Evolutionary conservation across 2,329 filamentous ascomycete genomes (phyloP).

Genomic region (Beauveria sp.): DNA sequence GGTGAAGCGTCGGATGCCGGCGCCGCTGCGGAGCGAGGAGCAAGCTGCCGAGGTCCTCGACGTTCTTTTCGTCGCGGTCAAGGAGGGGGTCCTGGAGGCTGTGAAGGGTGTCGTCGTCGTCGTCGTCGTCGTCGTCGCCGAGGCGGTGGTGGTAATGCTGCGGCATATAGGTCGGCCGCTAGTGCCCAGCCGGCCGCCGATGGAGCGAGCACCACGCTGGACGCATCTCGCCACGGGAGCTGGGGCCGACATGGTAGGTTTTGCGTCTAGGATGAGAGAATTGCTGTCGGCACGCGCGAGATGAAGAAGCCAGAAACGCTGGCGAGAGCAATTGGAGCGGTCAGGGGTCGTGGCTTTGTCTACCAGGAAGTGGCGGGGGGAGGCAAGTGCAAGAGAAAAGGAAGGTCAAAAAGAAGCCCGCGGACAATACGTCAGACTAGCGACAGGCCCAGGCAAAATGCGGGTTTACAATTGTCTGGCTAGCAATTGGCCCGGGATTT

Average conservation of each 20-base stretch:
- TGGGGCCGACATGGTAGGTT: conserved; percentile 26
- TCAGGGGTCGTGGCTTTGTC: background rate
- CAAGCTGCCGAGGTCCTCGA: background rate
- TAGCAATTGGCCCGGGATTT: conserved; percentile 9
- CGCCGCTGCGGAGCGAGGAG: background rate
- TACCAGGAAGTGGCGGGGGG: background rate
- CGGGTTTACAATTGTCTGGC: conserved; percentile 13
- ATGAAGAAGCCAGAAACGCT: background rate
- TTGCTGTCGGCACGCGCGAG: background rate
- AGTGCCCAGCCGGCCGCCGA: conserved; percentile 23
- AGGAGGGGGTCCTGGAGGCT: background rate
- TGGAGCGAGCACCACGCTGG: conserved; percentile 28
- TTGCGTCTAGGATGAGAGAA: background rate
- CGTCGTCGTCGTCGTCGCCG: conserved; percentile 8
- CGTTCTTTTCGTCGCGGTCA: background rate
- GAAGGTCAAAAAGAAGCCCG: background rate
- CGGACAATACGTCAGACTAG: conserved; percentile 7
- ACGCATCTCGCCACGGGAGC: conserved; percentile 32
- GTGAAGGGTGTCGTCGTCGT: conserved; percentile 8
- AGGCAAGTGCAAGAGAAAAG: conserved; percentile 19
- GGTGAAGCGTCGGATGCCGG: conserved; percentile 29
- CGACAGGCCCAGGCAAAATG: background rate
- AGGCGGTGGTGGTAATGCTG: conserved; percentile 9
- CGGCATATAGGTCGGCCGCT: conserved; percentile 17
- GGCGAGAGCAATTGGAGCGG: background rate